phyloP scores from a whole-genome alignment of 2,329 filamentous ascomycete genomes.

The Raffaelea albimanens region DNA sequence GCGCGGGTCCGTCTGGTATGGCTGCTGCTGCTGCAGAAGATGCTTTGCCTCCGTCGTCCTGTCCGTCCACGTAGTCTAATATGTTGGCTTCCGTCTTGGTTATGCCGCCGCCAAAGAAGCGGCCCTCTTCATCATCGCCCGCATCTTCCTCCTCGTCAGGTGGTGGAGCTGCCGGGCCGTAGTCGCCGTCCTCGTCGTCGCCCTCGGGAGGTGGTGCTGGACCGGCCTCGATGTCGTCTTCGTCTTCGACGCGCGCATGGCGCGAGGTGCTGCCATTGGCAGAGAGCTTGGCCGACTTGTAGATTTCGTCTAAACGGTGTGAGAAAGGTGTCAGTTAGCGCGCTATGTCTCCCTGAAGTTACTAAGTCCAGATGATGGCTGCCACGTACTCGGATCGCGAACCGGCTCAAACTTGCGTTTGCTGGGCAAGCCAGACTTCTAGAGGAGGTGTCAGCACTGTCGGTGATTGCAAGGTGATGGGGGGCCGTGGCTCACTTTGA shows the following conservation, averaged over 20 bases:
- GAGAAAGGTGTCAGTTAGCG: background rate
- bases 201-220: conserved; percentile 38
- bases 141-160: conserved; percentile 27
- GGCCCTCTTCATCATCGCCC: conserved; percentile 75
- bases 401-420: conserved; percentile 57
- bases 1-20: conserved; percentile 38
- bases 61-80: conserved; percentile 72
- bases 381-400: conserved; percentile 49
- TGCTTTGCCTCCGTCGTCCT: conserved; percentile 32
- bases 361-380: background rate
- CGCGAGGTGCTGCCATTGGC: conserved; percentile 32
- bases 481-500: conserved; percentile 33
- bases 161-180: conserved; percentile 35
- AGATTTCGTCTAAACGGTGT: conserved; percentile 41
- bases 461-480: background rate
- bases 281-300: conserved; percentile 50
- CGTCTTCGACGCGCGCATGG: conserved; percentile 34
- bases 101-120: conserved; percentile 92
- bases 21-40: conserved; percentile 24
- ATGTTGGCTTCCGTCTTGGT: conserved; percentile 71
- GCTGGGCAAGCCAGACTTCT: conserved; percentile 37
- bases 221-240: conserved; percentile 36
- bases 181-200: conserved; percentile 35
- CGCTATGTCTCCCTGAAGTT: background rate
- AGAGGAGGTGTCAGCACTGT: conserved; percentile 1